phyloP scores from a whole-genome alignment of 176 grass and related monocot species.

The Metroxylon sagu region DNA sequence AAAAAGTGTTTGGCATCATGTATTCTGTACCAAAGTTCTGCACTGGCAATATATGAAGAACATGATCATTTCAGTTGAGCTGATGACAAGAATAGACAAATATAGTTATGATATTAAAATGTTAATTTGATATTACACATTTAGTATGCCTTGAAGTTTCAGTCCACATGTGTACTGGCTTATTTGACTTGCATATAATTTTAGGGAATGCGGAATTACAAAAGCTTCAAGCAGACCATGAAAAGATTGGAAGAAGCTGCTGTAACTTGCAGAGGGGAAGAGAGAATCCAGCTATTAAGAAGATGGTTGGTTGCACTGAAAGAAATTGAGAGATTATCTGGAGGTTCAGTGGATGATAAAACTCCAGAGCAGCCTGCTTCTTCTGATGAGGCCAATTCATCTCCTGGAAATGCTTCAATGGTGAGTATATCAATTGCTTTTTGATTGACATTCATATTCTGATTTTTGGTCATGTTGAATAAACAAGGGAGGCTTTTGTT shows the following conservation, averaged over 20 bases:
- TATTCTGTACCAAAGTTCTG: too few species aligned
- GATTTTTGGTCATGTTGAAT: not conserved
- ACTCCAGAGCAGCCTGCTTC: slow-evolving; percentile 1
- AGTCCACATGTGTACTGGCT: not conserved
- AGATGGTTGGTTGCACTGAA: slow-evolving; percentile 73
- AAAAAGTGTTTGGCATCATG: too few species aligned
- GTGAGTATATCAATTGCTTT: slow-evolving; percentile 21
- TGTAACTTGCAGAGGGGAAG: slow-evolving; percentile 55
- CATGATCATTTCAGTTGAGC: too few species aligned
- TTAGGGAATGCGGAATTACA: slow-evolving; percentile 60
- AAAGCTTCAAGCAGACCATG: slow-evolving; percentile 52
- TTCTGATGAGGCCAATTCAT: slow-evolving; percentile 34
- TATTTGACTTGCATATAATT: slow-evolving; percentile 9
- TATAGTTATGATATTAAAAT: too few species aligned
- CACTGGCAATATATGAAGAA: too few species aligned
- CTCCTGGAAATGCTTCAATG: slow-evolving; percentile 28
- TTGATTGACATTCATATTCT: not conserved
- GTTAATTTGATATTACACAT: too few species aligned
- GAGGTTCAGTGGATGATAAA: slow-evolving; percentile 22
- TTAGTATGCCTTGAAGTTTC: too few species aligned
- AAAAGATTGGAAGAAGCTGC: slow-evolving; percentile 80
- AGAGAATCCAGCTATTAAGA: slow-evolving; percentile 56
- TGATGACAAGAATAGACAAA: too few species aligned
- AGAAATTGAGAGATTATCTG: slow-evolving; percentile 37
- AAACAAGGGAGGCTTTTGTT: too few species aligned